A percentile compares a stretch with the other conserved stretches of the same genome.
These are phyloP conservation scores for Talaromyces borbonicus DNA, from an alignment of 495 filamentous ascomycete species.

Conservation along the genomic window DNA sequence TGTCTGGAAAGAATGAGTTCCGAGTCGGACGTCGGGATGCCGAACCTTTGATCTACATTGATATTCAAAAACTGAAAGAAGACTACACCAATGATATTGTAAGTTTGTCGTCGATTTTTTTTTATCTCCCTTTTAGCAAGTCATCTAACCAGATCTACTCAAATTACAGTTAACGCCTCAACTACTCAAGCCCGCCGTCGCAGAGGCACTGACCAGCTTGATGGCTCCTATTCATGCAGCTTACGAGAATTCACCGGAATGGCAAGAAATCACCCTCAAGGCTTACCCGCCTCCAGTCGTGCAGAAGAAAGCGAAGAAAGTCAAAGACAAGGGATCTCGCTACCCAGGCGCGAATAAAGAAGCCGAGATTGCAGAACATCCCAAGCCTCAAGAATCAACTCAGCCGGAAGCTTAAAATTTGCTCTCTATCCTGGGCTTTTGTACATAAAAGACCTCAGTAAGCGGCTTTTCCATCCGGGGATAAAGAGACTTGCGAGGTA, in stretches of 20 bases:
- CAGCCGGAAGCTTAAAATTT: too few species aligned
- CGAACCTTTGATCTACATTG: slow-evolving; percentile 68
- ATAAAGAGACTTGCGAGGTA: too few species aligned
- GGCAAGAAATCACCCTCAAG: slow-evolving; percentile 68
- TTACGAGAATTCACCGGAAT: slow-evolving; percentile 61
- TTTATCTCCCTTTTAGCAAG: too few species aligned
- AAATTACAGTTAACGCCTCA: slow-evolving; percentile 75
- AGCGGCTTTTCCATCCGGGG: too few species aligned
- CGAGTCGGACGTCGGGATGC: slow-evolving; percentile 38
- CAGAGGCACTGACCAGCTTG: slow-evolving; percentile 56
- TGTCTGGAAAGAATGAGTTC: slow-evolving; percentile 29
- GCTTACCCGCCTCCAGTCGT: slow-evolving; percentile 66
- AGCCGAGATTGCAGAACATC: neutral
- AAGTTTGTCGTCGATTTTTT: slow-evolving; percentile 24
- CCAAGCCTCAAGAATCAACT: neutral
- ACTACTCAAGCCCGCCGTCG: slow-evolving; percentile 68
- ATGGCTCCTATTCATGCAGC: slow-evolving; percentile 65
- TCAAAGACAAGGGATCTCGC: slow-evolving; percentile 68
- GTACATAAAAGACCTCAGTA: too few species aligned
- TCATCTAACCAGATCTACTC: neutral
- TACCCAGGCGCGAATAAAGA: slow-evolving; percentile 37
- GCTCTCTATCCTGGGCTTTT: too few species aligned
- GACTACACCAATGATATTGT: slow-evolving; percentile 78
- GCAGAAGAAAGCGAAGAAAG: slow-evolving; percentile 66
- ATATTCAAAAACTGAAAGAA: slow-evolving; percentile 57